A percentile compares a stretch with the other conserved stretches of the same genome.
These are phyloP conservation scores for Trichoderma hamatum DNA, from an alignment of 2,329 filamentous ascomycete species.

Conservation along the genomic window DNA sequence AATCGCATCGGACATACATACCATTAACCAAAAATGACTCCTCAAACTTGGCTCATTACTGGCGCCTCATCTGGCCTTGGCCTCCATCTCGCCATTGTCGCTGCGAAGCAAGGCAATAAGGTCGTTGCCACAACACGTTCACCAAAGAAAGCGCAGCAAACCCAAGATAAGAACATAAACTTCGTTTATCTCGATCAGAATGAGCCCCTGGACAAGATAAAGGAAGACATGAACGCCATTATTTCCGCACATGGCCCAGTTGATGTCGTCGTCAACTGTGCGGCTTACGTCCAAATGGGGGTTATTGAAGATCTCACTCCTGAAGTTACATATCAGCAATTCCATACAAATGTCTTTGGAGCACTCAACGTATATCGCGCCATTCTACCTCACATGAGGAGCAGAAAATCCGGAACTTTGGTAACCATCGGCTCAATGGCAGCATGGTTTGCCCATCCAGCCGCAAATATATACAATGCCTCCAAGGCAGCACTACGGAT, in stretches of 20 bases:
- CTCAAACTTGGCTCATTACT: slow-evolving; percentile 24
- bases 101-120: slow-evolving; percentile 21
- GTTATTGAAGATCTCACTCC: slow-evolving; percentile 18
- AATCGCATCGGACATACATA: neutral
- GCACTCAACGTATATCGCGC: slow-evolving; percentile 22
- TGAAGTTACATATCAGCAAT: slow-evolving; percentile 16
- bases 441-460: slow-evolving; percentile 17
- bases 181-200: slow-evolving; percentile 22
- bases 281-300: slow-evolving; percentile 24
- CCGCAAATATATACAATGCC: slow-evolving; percentile 13
- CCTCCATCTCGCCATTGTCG: slow-evolving; percentile 6
- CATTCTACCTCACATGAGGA: slow-evolving; percentile 20
- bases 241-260: slow-evolving; percentile 1
- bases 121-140: slow-evolving; percentile 21
- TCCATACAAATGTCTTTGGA: slow-evolving; percentile 20
- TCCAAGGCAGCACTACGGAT: slow-evolving; percentile 22
- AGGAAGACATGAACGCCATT: slow-evolving; percentile 14
- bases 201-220: slow-evolving; percentile 17
- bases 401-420: slow-evolving; percentile 4
- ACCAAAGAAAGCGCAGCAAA: neutral
- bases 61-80: slow-evolving; percentile 23
- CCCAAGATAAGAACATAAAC: neutral
- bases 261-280: slow-evolving; percentile 20
- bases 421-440: slow-evolving; percentile 26
- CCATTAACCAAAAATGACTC: neutral